Evolutionary conservation across 106 monocot species (phyloP).

Genomic region (Amphibolis antarctica): DNA sequence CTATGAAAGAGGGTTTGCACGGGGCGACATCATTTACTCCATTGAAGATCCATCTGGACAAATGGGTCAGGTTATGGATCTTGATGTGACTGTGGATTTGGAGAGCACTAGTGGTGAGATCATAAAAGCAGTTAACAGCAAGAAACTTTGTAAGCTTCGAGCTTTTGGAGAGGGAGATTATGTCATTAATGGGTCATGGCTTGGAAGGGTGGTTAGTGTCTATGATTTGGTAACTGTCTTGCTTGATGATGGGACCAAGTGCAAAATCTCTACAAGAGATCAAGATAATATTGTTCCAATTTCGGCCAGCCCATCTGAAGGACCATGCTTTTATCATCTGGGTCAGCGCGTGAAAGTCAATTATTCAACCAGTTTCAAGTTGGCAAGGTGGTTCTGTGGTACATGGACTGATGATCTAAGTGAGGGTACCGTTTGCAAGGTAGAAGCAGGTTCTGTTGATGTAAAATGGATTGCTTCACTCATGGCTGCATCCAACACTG

Average conservation of each 20-base stretch:
- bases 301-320: slow-evolving; percentile 31
- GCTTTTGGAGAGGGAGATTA: slow-evolving; percentile 43
- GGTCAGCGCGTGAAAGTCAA: slow-evolving; percentile 67
- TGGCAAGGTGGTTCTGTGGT: slow-evolving; percentile 68
- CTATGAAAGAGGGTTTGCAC: slow-evolving; percentile 64
- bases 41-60: slow-evolving; percentile 57
- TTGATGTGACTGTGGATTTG: slow-evolving; percentile 60
- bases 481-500: slow-evolving; percentile 8
- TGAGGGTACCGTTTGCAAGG: slow-evolving; percentile 56
- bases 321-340: slow-evolving; percentile 39
- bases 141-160: slow-evolving; percentile 44
- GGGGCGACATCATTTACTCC: slow-evolving; percentile 69
- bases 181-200: slow-evolving; percentile 65
- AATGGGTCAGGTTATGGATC: slow-evolving; percentile 56
- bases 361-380: slow-evolving; percentile 22
- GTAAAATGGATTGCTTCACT: slow-evolving; percentile 80
- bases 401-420: slow-evolving; percentile 25
- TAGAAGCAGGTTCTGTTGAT: slow-evolving; percentile 48
- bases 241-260: slow-evolving; percentile 58
- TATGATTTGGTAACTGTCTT: slow-evolving; percentile 48
- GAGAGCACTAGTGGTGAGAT: slow-evolving; percentile 50
- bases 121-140: slow-evolving; percentile 50
- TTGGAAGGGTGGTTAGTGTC: slow-evolving; percentile 55
- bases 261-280: slow-evolving; percentile 48
- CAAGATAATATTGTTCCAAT: slow-evolving; percentile 35